Base-by-base conservation (phyloP, 1,284 basidiomycete species). In the Boletus semigastroideus region DNA sequence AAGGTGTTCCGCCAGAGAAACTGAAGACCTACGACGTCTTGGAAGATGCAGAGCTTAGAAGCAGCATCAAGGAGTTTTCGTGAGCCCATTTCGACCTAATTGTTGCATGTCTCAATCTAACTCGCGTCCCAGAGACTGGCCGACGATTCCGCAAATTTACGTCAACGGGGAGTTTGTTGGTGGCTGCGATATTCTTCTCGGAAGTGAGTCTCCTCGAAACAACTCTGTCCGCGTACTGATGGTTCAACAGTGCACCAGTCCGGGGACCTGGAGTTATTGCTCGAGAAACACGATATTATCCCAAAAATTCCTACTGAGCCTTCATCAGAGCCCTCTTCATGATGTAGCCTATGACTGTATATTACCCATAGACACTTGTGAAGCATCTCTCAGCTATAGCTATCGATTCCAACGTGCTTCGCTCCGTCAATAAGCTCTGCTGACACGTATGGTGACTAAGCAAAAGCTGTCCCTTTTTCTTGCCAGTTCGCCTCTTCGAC, bases 81-180 rank as follows among this genome's bases (percentile, higher is more conserved):
- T 96, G 63, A 63, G 92, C 79, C 22, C 8, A 14, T 36, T 9
- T 9, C 25, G 17, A 20, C 25, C 7, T 25, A 0, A 7, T 13
- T 25, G 30, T 17, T 13, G 25, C 17, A 19, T 37, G 25, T 39
- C 49, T 42, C 31, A 41, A 8, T 22, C 17, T 19, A 39, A 11
- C 11, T 3, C 39, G 11, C 36, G 22, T 46, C 28, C 9, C 64
- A 96, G 93, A 42, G 92, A 95, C 65, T 99, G 96, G 96, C 96
- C 96, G 16, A 99, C 96, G 17, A 89, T 99, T 59, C 97, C 97
- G 12, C 96, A 99, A 71, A 74, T 99, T 10, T 99, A 97, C 67
- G 79, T 98, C 38, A 86, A 92, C 52, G 94, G 95, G 25, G 94
- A 98, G 68, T 99, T 99, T 64, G 80, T 98, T 28, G 96, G 96